Base-by-base conservation (phyloP, 805 yeast genomes). In the Zygosaccharomyces siamensis region DNA sequence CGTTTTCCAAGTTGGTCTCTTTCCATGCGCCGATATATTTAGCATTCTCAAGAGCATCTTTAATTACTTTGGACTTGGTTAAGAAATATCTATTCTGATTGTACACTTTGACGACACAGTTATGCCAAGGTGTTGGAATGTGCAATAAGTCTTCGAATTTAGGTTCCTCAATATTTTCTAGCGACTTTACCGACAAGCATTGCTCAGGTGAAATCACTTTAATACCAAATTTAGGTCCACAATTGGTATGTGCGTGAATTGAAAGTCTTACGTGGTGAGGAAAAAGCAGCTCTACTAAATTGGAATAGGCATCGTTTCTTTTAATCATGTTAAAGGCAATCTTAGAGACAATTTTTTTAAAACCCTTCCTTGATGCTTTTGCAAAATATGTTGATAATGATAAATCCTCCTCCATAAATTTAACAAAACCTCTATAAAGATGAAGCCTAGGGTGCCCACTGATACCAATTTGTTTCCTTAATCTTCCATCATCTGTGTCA, bases 61-160 rank as follows among this genome's bases (percentile, higher is more conserved):
- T 56, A 20, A 72, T 67, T 12, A 66, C 60, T 40, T 61, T 64
- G 3, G 74, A 63, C 50, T 69, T 71, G 4, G 73, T 67, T 52
- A 73, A 61, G 49, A 58, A 69, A 48, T 49, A 63, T 18, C 49
- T 51, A 28, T 71, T 73, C 41, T 69, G 71, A 46, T 75, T 61
- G 18, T 32, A 24, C 8, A 55, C 40, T 23, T 58, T 52, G 23
- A 77, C 75, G 11, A 80, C 72, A 45, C 78, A 68, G 55, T 80
- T 80, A 62, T 80, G 85, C 84, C 84, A 80, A 41, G 85, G 84
- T 0, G 84, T 80, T 43, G 85, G 84, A 49, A 80, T 79, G 60
- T 80, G 85, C 49, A 80, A 70, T 53, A 77, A 66, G 54, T 78
- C 83, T 39, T 76, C 79, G 57, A 67, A 73, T 24, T 58, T 58